Conservation (phyloP, 192 early-diverging fungal species). For the Mortierella claussenii region DNA sequence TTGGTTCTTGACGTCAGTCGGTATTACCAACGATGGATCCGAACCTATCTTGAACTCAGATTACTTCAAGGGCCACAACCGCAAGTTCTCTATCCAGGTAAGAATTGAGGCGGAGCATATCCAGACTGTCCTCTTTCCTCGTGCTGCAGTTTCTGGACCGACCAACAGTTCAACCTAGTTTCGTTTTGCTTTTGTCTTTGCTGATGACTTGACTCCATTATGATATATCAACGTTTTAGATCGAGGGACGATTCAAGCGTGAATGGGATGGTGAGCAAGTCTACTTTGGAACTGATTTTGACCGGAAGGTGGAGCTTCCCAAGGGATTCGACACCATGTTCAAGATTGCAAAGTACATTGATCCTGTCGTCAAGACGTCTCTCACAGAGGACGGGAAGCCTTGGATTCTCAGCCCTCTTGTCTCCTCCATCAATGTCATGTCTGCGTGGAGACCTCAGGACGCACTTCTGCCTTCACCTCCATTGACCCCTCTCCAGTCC, state of each 20-base stretch:
- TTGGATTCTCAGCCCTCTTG: conserved; percentile 50
- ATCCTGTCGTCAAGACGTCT: conserved; percentile 48
- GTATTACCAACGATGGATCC: conserved; percentile 47
- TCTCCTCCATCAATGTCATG: conserved; percentile 52
- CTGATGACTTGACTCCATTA: too few relatives aligned
- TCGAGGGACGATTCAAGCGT: conserved; percentile 50
- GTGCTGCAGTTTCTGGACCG: too few relatives aligned
- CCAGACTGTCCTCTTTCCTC: too few relatives aligned
- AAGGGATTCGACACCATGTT: conserved; percentile 41
- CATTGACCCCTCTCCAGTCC: conserved; percentile 17
- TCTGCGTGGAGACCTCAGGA: conserved; percentile 50
- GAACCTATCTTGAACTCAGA: conserved; percentile 37
- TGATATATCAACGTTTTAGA: conserved; percentile 11
- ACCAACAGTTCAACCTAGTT: too few relatives aligned
- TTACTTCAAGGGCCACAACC: conserved; percentile 52
- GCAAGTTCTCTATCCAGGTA: conserved; percentile 54
- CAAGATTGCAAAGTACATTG: conserved; percentile 46
- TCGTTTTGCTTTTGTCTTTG: too few relatives aligned
- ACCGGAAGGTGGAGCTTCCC: conserved; percentile 30
- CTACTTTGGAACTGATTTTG: conserved; percentile 55
- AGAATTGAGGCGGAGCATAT: too few relatives aligned
- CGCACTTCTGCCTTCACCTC: conserved; percentile 28
- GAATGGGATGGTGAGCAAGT: conserved; percentile 41
- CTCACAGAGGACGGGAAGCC: conserved; percentile 29
- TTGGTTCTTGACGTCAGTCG: conserved; percentile 24